A percentile compares a stretch with the other conserved stretches of the same genome.
Evolutionary conservation across 1,284 basidiomycete genomes (phyloP).

Genomic region (Ceraceosorus guamensis): DNA sequence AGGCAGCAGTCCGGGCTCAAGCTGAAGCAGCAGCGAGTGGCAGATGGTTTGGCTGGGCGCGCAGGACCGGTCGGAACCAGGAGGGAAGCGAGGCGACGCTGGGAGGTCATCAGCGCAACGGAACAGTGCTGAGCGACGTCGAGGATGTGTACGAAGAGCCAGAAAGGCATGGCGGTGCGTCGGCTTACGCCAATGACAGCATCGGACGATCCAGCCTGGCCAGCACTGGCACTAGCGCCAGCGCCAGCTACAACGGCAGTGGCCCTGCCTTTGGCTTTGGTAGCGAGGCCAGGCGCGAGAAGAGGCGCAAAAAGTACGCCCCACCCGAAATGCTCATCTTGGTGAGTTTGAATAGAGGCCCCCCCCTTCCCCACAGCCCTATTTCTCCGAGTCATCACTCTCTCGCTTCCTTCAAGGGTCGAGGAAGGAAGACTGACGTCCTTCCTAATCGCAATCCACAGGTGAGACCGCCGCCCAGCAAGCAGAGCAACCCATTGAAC

Average conservation of each 20-base stretch:
- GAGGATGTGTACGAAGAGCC: neutral
- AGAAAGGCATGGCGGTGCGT: too few relatives aligned
- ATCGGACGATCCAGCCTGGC: neutral
- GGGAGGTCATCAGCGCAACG: neutral
- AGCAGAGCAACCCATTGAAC: constrained; percentile 78
- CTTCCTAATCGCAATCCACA: constrained; percentile 58
- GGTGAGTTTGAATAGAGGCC: constrained; percentile 13
- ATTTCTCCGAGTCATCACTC: too few relatives aligned
- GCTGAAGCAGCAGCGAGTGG: neutral
- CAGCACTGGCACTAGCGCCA: neutral
- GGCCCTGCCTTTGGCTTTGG: too few relatives aligned
- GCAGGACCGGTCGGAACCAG: neutral
- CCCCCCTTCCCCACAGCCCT: neutral
- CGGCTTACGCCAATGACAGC: neutral
- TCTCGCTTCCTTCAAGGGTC: neutral
- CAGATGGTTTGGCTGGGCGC: neutral
- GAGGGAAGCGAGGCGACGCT: constrained; percentile 8
- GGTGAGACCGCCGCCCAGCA: constrained; percentile 72
- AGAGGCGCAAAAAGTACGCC: constrained; percentile 7
- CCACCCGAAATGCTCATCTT: constrained; percentile 43
- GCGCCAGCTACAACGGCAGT: too few relatives aligned
- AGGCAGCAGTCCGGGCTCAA: neutral
- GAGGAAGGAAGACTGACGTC: neutral
- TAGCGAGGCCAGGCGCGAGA: constrained; percentile 2
- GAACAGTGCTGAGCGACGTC: neutral